These are phyloP conservation scores for Moesziomyces aphidis DNA, from an alignment of 1,284 basidiomycete genomes.

Conservation along the genomic window DNA sequence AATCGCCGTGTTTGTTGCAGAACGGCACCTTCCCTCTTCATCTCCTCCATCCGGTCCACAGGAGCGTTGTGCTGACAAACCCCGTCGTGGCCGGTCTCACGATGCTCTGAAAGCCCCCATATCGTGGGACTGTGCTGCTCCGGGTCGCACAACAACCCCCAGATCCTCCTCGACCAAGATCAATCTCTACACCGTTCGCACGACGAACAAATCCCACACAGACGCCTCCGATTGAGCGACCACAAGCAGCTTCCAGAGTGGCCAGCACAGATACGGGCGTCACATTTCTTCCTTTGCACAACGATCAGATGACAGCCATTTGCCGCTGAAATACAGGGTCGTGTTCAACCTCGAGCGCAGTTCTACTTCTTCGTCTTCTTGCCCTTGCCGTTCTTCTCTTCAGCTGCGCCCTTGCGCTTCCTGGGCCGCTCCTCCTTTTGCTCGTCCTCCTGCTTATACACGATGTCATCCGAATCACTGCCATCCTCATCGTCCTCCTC, in stretches of 20 bases:
- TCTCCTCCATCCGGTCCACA: constrained; percentile 6
- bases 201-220: constrained; percentile 7
- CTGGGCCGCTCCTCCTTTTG: constrained; percentile 30
- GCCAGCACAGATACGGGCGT: constrained; percentile 55
- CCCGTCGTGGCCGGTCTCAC: neutral
- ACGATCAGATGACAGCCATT: too few species aligned
- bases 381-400: constrained; percentile 12
- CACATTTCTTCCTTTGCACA: constrained; percentile 15
- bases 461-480: constrained; percentile 28
- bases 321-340: neutral
- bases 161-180: constrained; percentile 16
- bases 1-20: neutral
- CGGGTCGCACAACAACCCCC: constrained; percentile 1
- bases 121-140: neutral
- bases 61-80: constrained; percentile 4
- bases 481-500: constrained; percentile 20
- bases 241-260: constrained; percentile 42
- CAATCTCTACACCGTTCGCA: constrained; percentile 1
- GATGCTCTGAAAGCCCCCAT: constrained; percentile 11
- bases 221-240: constrained; percentile 51
- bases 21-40: neutral
- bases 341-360: neutral
- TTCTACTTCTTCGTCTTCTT: constrained; percentile 33
- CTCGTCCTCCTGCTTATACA: constrained; percentile 33
- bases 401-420: constrained; percentile 20